These are phyloP conservation scores for Solanum habrochaites DNA, from an alignment of 257 asterid genomes.

Conservation along the genomic window DNA sequence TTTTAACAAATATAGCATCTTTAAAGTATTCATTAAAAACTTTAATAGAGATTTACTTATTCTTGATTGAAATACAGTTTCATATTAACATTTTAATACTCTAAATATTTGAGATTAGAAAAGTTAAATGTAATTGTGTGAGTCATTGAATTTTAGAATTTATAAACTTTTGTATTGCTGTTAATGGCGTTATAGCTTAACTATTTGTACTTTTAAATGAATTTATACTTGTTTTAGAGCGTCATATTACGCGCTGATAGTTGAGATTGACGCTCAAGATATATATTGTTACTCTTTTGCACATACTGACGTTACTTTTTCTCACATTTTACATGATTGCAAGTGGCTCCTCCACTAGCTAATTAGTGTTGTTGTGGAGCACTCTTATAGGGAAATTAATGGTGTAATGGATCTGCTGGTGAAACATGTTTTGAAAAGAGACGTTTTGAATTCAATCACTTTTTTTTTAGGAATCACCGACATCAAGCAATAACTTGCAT, in stretches of 20 bases:
- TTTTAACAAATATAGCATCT: background rate
- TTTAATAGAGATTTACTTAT: background rate
- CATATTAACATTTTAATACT: background rate
- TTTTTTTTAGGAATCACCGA: background rate
- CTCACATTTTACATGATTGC: background rate
- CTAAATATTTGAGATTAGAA: background rate
- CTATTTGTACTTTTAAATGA: too few relatives aligned
- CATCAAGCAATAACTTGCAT: background rate
- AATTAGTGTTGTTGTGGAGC: background rate
- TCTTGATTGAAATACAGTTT: background rate
- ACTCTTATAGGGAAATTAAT: background rate
- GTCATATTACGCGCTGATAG: background rate
- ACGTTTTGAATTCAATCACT: background rate
- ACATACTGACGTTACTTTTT: background rate
- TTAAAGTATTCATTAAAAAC: background rate
- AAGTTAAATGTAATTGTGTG: too few relatives aligned
- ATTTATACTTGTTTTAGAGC: background rate
- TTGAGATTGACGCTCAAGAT: background rate
- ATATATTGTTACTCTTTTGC: background rate
- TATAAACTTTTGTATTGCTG: background rate
- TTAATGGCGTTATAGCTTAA: too few relatives aligned
- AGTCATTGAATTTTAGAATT: background rate
- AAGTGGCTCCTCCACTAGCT: background rate
- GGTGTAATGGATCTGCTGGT: background rate
- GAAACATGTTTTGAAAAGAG: background rate